These are phyloP conservation scores for Tricladium varicosporioides DNA, from an alignment of 2,329 filamentous ascomycete species.

Conservation along the genomic window DNA sequence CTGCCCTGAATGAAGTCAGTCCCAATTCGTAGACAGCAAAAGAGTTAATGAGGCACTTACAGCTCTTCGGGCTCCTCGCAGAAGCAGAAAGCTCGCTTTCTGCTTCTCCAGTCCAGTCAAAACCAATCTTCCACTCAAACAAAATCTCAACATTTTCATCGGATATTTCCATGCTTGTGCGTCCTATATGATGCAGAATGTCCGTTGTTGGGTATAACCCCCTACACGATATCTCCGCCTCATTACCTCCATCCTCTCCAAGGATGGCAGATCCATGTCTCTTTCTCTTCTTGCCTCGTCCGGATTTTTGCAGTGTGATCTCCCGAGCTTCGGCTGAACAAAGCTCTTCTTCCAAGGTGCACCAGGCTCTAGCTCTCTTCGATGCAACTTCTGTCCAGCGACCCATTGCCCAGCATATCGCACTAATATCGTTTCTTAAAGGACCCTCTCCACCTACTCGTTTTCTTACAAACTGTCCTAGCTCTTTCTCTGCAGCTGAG, in stretches of 20 bases:
- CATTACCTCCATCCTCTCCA: slow-evolving; percentile 34
- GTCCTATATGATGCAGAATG: slow-evolving; percentile 53
- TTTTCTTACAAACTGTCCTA: slow-evolving; percentile 47
- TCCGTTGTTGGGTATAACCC: slow-evolving; percentile 41
- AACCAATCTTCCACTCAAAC: slow-evolving; percentile 61
- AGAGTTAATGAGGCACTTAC: slow-evolving; percentile 46
- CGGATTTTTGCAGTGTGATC: slow-evolving; percentile 15
- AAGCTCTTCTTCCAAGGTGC: slow-evolving; percentile 49
- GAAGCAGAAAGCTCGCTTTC: slow-evolving; percentile 55
- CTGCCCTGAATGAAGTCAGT: slow-evolving; percentile 48
- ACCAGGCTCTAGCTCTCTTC: slow-evolving; percentile 63
- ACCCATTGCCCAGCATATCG: slow-evolving; percentile 64
- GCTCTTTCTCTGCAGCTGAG: slow-evolving; percentile 55
- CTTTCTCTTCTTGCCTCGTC: slow-evolving; percentile 21
- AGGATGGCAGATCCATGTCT: slow-evolving; percentile 23
- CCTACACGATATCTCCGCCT: slow-evolving; percentile 10
- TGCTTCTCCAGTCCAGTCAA: slow-evolving; percentile 74
- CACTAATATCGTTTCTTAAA: slow-evolving; percentile 54
- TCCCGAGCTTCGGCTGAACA: slow-evolving; percentile 34
- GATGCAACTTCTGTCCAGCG: slow-evolving; percentile 64
- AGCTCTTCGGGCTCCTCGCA: slow-evolving; percentile 58
- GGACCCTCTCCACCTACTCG: slow-evolving; percentile 41
- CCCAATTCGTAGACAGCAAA: not conserved
- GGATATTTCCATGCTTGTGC: slow-evolving; percentile 41
- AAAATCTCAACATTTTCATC: slow-evolving; percentile 36